phyloP scores from a whole-genome alignment of 805 yeast species.

The Wickerhamomyces chaumierensis region DNA sequence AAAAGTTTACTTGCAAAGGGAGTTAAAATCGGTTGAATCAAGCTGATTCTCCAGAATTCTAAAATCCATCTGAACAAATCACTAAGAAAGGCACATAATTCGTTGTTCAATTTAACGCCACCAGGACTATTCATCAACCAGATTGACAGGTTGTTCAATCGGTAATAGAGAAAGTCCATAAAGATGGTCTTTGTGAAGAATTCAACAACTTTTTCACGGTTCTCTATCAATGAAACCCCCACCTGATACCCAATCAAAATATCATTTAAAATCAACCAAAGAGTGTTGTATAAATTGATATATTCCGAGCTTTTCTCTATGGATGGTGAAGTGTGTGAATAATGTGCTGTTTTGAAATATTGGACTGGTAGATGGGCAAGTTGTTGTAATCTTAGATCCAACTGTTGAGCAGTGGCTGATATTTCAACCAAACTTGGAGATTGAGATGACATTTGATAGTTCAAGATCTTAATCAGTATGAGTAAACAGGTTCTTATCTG shows the following conservation, averaged over 20 bases:
- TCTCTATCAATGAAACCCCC: slow-evolving; percentile 34
- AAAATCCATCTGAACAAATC: slow-evolving; percentile 81
- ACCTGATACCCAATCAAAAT: slow-evolving; percentile 59
- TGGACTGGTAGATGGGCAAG: slow-evolving; percentile 72
- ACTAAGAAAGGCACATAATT: slow-evolving; percentile 75
- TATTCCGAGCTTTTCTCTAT: slow-evolving; percentile 46
- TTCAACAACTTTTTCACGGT: slow-evolving; percentile 18
- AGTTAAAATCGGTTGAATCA: slow-evolving; percentile 16
- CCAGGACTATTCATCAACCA: slow-evolving; percentile 89
- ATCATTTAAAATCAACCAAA: slow-evolving; percentile 85
- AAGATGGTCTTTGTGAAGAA: slow-evolving; percentile 23
- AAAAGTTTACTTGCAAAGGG: slow-evolving; percentile 22
- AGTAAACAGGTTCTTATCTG: slow-evolving; percentile 9
- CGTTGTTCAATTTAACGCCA: slow-evolving; percentile 85
- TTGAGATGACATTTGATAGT: slow-evolving; percentile 14
- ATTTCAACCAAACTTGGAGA: slow-evolving; percentile 24
- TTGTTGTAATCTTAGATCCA: slow-evolving; percentile 70
- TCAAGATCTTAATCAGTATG: slow-evolving; percentile 16
- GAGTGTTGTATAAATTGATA: slow-evolving; percentile 69
- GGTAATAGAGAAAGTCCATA: slow-evolving; percentile 29
- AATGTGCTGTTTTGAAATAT: slow-evolving; percentile 39
- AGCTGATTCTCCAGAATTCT: slow-evolving; percentile 40
- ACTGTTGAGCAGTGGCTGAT: slow-evolving; percentile 64
- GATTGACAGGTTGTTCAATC: slow-evolving; percentile 36
- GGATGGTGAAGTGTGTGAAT: slow-evolving; percentile 16